Conservation (phyloP, 179 eudicot species). For the Nepenthes alata region DNA sequence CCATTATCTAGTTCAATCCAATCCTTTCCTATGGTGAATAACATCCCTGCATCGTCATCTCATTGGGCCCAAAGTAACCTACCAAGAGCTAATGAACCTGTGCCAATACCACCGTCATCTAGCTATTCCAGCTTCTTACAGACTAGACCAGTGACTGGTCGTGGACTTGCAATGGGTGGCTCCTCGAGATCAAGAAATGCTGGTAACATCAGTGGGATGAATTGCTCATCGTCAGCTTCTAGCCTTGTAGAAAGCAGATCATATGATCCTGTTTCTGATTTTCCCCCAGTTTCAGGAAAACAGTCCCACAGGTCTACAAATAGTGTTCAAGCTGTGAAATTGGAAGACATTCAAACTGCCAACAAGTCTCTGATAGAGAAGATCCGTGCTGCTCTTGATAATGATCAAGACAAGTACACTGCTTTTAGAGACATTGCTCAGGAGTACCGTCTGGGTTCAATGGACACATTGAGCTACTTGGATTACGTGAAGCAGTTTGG, state of each 20-base stretch:
- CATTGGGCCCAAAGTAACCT: slow-evolving; percentile 31
- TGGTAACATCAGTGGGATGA: slow-evolving; percentile 32
- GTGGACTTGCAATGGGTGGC: slow-evolving; percentile 19
- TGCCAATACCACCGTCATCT: slow-evolving; percentile 22
- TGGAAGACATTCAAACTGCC: slow-evolving; percentile 58
- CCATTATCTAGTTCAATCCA: slow-evolving; percentile 9
- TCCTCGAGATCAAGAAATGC: slow-evolving; percentile 26
- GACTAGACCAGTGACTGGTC: slow-evolving; percentile 20
- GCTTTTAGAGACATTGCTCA: slow-evolving; percentile 70
- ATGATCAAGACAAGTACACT: slow-evolving; percentile 56
- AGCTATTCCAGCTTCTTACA: slow-evolving; percentile 39
- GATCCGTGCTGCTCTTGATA: slow-evolving; percentile 55
- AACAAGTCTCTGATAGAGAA: slow-evolving; percentile 88
- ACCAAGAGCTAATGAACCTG: slow-evolving; percentile 8
- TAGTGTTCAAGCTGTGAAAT: slow-evolving; percentile 26
- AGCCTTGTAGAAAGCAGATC: slow-evolving; percentile 36
- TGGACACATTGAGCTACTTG: slow-evolving; percentile 58
- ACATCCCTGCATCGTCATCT: slow-evolving; percentile 26
- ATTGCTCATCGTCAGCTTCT: slow-evolving; percentile 69
- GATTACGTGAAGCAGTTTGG: slow-evolving; percentile 65
- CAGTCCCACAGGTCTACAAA: slow-evolving; percentile 28
- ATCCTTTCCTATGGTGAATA: slow-evolving; percentile 25
- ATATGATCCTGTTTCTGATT: slow-evolving; percentile 39
- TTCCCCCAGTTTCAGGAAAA: slow-evolving; percentile 66
- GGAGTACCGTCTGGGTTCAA: slow-evolving; percentile 64